A percentile compares a stretch with the other conserved stretches of the same genome.
Conservation (phyloP, 768 basidiomycete genomes). For the Trametes punicea region DNA sequence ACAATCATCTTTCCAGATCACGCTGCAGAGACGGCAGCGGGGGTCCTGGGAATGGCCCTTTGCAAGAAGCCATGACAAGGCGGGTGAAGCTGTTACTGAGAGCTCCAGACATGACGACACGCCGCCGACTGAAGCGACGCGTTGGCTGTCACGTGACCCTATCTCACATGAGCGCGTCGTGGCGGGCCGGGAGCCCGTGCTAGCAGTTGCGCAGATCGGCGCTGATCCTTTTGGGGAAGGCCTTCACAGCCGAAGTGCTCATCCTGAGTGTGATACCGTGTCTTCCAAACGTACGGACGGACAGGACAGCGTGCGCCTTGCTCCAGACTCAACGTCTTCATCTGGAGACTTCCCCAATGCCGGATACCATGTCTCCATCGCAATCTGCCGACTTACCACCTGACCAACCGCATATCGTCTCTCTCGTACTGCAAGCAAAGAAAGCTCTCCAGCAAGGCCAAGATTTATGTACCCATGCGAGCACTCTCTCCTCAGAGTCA, state of each 20-base stretch:
- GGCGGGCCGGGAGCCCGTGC: neutral
- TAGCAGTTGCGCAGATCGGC: too few relatives aligned
- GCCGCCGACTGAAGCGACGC: neutral
- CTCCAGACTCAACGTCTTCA: neutral
- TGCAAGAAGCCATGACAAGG: too few relatives aligned
- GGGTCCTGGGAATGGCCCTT: too few relatives aligned
- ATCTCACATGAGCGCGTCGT: neutral
- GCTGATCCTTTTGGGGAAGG: too few relatives aligned
- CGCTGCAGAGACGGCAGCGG: too few relatives aligned
- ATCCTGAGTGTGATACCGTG: neutral
- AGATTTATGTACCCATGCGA: constrained; percentile 68
- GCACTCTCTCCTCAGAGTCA: constrained; percentile 59
- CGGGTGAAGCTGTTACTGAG: too few relatives aligned
- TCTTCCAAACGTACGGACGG: neutral
- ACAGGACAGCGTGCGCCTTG: neutral
- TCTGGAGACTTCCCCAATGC: neutral
- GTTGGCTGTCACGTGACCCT: neutral
- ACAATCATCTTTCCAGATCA: too few relatives aligned
- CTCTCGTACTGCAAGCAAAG: constrained; percentile 78
- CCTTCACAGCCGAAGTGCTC: too few relatives aligned
- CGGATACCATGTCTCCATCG: neutral
- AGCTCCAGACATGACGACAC: neutral
- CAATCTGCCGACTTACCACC: neutral
- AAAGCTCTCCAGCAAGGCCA: constrained; percentile 78
- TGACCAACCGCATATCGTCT: constrained; percentile 63